Conservation (phyloP, 2,329 filamentous ascomycete genomes). For the Tolypocladium tropicale region DNA sequence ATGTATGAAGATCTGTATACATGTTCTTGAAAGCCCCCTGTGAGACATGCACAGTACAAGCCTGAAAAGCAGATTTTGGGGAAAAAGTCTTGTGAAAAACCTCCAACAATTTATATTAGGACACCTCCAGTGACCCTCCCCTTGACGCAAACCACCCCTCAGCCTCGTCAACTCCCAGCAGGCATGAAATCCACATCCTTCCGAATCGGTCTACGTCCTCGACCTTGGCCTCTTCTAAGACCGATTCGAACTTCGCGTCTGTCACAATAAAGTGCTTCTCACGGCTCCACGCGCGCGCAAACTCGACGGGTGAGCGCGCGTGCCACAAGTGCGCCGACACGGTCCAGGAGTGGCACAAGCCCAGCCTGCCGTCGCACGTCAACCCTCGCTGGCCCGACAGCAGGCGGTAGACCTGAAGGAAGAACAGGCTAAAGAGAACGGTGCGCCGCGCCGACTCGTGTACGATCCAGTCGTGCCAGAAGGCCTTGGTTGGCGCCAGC, state of each 20-base stretch:
- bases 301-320: conserved; percentile 23
- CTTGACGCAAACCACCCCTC: conserved; percentile 20
- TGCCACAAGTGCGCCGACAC: conserved; percentile 27
- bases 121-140: conserved; percentile 6
- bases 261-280: conserved; percentile 19
- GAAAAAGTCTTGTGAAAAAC: no score
- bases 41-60: no score
- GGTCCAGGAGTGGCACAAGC: conserved; percentile 26
- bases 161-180: conserved; percentile 21
- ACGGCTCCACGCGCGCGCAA: conserved; percentile 25
- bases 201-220: conserved; percentile 34
- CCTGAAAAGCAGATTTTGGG: no score
- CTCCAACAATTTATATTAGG: background rate
- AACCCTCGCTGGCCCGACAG: conserved; percentile 15
- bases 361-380: conserved; percentile 18
- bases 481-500: conserved; percentile 27
- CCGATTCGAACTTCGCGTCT: conserved; percentile 14
- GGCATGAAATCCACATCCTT: conserved; percentile 19
- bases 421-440: conserved; percentile 35
- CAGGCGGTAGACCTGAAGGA: conserved; percentile 26
- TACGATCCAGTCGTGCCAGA: conserved; percentile 42
- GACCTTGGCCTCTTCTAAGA: conserved; percentile 24
- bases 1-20: no score
- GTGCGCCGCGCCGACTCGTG: conserved; percentile 45
- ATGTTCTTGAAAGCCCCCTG: no score